Evolutionary conservation across 2,329 filamentous ascomycete genomes (phyloP).

Genomic region (Fusarium floridanum): DNA sequence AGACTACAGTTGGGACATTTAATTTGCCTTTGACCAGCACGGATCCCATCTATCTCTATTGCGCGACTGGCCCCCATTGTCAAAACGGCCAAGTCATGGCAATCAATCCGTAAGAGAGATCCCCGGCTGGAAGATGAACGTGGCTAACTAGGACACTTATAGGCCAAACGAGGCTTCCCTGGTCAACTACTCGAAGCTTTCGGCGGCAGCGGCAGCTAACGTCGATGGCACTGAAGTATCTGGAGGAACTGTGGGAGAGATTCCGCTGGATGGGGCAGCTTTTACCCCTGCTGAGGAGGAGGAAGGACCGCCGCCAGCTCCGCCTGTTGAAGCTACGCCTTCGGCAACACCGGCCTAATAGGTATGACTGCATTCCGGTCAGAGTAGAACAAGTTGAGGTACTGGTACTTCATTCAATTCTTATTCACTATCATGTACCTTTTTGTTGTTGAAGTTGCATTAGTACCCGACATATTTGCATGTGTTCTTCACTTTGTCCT

Average conservation of each 20-base stretch:
- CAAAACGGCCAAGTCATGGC: constrained; percentile 64
- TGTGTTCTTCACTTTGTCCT: background rate
- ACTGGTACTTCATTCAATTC: background rate
- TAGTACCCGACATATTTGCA: background rate
- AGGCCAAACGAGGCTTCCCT: constrained; percentile 37
- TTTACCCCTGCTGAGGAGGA: constrained; percentile 35
- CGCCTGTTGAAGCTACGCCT: constrained; percentile 15
- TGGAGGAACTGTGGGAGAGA: constrained; percentile 40
- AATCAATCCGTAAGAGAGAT: constrained; percentile 59
- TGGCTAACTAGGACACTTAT: background rate
- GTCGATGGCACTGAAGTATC: constrained; percentile 35
- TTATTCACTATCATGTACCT: background rate
- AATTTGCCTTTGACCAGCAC: constrained; percentile 60
- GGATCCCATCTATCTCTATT: constrained; percentile 64
- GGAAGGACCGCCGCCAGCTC: constrained; percentile 17
- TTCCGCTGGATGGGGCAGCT: constrained; percentile 37
- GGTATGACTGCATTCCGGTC: too few species aligned
- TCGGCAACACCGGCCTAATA: background rate
- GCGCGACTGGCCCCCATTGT: constrained; percentile 62
- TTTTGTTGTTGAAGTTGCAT: background rate
- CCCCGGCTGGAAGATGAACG: too few species aligned
- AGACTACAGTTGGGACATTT: constrained; percentile 59
- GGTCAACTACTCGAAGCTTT: constrained; percentile 36
- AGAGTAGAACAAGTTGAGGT: background rate
- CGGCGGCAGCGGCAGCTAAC: constrained; percentile 32